These are phyloP conservation scores for Alternaria triticimaculans DNA, from an alignment of 2,329 filamentous ascomycete species.

Conservation along the genomic window DNA sequence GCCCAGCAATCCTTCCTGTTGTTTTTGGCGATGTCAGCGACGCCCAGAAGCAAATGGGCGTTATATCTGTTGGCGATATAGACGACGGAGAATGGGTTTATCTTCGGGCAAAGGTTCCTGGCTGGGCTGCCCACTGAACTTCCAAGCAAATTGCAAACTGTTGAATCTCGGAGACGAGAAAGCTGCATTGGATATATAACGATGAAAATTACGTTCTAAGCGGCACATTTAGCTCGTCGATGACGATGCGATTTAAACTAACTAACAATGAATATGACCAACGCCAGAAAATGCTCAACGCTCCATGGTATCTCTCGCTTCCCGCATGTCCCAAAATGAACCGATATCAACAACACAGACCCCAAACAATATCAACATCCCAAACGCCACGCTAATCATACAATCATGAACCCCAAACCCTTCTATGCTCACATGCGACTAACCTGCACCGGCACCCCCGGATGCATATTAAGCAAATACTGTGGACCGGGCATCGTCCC, in stretches of 20 bases:
- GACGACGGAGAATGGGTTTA: neutral
- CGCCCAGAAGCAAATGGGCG: neutral
- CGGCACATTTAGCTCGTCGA: neutral
- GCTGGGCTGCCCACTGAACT: neutral
- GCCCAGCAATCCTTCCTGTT: neutral
- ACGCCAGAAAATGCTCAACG: neutral
- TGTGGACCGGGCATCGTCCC: slow-evolving; percentile 47
- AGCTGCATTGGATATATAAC: neutral
- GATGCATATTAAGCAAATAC: slow-evolving; percentile 49
- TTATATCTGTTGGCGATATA: neutral
- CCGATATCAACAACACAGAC: neutral
- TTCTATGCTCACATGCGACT: slow-evolving; percentile 9
- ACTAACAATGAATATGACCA: neutral
- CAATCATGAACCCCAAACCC: neutral
- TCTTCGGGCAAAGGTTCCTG: neutral
- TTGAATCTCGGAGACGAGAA: neutral
- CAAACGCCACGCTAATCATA: slow-evolving; percentile 6
- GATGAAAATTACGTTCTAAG: neutral
- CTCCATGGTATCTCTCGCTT: slow-evolving; percentile 7
- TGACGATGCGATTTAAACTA: neutral
- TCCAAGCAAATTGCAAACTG: neutral
- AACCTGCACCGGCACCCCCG: slow-evolving; percentile 43
- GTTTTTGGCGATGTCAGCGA: neutral
- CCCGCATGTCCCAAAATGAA: neutral
- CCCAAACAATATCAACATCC: neutral